These are phyloP conservation scores for Aspergillus incahuasiensis DNA, from an alignment of 495 filamentous ascomycete genomes.

Conservation along the genomic window DNA sequence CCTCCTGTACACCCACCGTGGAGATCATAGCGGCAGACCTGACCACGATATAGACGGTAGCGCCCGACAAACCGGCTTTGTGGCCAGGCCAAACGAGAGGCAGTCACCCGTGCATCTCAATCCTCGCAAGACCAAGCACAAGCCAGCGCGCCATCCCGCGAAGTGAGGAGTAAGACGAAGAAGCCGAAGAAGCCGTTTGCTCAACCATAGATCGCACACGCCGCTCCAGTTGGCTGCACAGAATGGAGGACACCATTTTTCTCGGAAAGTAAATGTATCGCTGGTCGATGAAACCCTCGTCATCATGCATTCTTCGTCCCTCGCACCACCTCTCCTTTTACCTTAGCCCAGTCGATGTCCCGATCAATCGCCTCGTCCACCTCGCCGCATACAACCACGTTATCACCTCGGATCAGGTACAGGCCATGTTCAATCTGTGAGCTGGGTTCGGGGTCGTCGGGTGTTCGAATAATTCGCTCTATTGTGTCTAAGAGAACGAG, in stretches of 20 bases:
- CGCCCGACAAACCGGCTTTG: background rate
- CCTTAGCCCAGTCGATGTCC: conserved; percentile 86
- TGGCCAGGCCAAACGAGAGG: background rate
- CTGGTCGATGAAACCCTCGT: background rate
- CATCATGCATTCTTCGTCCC: conserved; percentile 71
- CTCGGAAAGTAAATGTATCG: background rate
- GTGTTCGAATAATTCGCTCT: conserved; percentile 82
- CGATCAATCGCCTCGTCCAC: conserved; percentile 84
- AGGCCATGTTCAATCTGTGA: conserved; percentile 78
- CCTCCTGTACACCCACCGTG: background rate
- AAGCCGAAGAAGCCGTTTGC: background rate
- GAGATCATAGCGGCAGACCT: background rate
- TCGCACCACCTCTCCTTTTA: conserved; percentile 78
- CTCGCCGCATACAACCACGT: conserved; percentile 84
- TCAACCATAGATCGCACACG: background rate
- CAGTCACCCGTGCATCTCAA: background rate
- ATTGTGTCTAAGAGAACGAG: conserved; percentile 79
- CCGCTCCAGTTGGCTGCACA: background rate
- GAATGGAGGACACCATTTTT: background rate
- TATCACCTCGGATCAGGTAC: conserved; percentile 91
- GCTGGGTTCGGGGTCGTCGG: conserved; percentile 77
- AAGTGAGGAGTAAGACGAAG: background rate
- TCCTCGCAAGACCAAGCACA: background rate
- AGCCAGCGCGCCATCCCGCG: conserved; percentile 5
- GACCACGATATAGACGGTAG: background rate